Evolutionary conservation across 2,329 filamentous ascomycete genomes (phyloP), one percentile per base, ranked within the genome.

Genomic region (Blumeria hordei): DNA sequence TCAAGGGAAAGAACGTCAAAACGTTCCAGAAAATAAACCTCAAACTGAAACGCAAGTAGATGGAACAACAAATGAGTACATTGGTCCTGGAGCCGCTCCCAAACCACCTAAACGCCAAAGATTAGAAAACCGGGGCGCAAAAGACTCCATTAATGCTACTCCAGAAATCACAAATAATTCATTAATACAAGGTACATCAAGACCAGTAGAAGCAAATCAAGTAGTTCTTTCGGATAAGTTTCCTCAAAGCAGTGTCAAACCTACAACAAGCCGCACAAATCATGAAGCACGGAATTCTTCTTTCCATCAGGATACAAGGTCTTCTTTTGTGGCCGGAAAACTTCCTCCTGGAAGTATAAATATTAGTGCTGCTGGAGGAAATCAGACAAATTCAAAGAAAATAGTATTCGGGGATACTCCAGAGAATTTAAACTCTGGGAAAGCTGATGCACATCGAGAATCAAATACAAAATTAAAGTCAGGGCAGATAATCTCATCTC

Each of bases 401-500:
- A 47, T 47, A 28, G 44, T 47, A 8, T 47, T 47, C 16, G 44
- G 33, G 18, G 44, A 47, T 47, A 11, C 44, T 28, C 44, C 44
- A 7, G 33, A 47, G 12, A 47, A 28, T 16, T 12, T 28, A 5
- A 28, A 16, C 44, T 47, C 44, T 28, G 21, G 18, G 39, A 43
- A 43, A 43, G 18, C 39, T 18, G 18, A 43, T 43, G 7, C n/a
- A 9, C 35, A 36, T 16, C 49, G 14, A 52, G 49, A 33, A 8
- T 16, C 12, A n/a, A 8, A n/a, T 18, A 18, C 11, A n/a, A 35
- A 32, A 14, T 35, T 36, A 9, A 52, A 55, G 34, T n/a, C 47
- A 35, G 54, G 54, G n/a, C 78, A 85, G 61, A 76, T 96, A 57
- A 83, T 94, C 28, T 96, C 92, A 6, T 88, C 88, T 11, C 74